Percentiles rank a stretch among this genome's conserved stretches.
phyloP scores from a whole-genome alignment of 202 grass and related monocot species.

The Digitaria exilis region DNA sequence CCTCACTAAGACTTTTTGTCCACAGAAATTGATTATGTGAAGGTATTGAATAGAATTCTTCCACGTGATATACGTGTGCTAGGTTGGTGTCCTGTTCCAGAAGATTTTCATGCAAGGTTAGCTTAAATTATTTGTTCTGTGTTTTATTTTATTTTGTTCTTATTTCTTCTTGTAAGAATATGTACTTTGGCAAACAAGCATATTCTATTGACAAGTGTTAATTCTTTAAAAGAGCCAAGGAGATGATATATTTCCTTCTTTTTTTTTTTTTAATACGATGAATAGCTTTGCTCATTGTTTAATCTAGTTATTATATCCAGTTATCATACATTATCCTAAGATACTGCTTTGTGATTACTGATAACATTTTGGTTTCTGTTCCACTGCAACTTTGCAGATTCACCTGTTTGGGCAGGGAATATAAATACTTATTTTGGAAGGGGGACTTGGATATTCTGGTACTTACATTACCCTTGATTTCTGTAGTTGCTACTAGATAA shows the following conservation, averaged over 20 bases:
- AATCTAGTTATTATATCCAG: background rate
- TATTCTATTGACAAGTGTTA: background rate
- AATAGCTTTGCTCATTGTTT: background rate
- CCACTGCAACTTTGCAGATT: conserved; percentile 64
- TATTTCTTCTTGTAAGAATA: conserved; percentile 20
- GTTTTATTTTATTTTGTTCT: background rate
- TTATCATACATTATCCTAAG: conserved; percentile 29
- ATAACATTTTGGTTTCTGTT: conserved; percentile 9
- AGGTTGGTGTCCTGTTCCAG: conserved; percentile 82
- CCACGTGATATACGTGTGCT: conserved; percentile 86
- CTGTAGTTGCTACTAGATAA: conserved; percentile 15
- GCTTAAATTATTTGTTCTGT: conserved; percentile 20
- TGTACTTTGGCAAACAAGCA: conserved; percentile 2
- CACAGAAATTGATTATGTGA: conserved; percentile 96
- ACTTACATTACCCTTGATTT: conserved; percentile 42
- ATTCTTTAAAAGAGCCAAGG: background rate
- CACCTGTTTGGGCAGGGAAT: conserved; percentile 88
- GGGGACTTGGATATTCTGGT: conserved; percentile 65
- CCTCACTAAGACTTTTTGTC: conserved; percentile 29
- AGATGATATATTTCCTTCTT: background rate
- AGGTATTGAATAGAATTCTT: conserved; percentile 87
- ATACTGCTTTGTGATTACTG: background rate
- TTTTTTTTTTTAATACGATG: conserved; percentile 12
- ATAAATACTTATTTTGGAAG: conserved; percentile 96
- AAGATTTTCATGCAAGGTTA: conserved; percentile 93